Conservation (phyloP, 1,139 yeast genomes). For the Taphrina wiesneri region DNA sequence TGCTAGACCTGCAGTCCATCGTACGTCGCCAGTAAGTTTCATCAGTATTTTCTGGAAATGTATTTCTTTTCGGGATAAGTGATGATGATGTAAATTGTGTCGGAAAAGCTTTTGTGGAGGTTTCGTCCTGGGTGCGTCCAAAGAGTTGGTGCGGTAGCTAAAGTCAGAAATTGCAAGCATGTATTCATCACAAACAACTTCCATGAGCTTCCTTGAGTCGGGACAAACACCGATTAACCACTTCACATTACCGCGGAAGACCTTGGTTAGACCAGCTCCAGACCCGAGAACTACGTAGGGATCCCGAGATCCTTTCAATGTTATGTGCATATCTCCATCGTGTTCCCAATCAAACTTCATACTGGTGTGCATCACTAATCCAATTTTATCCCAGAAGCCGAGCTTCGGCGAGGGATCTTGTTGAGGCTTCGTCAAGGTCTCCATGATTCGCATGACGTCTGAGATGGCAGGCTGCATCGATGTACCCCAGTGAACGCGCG, state of each 20-base stretch:
- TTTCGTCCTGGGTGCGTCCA: not conserved
- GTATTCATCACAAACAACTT: slow-evolving; percentile 66
- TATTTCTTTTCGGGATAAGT: slow-evolving; percentile 26
- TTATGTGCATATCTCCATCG: slow-evolving; percentile 52
- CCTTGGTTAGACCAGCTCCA: slow-evolving; percentile 76
- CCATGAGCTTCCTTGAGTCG: slow-evolving; percentile 62
- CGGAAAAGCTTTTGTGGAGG: not conserved
- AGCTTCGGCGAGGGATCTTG: slow-evolving; percentile 79
- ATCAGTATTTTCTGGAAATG: slow-evolving; percentile 53
- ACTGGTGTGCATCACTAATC: slow-evolving; percentile 62
- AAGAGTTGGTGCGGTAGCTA: slow-evolving; percentile 32
- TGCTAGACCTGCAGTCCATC: slow-evolving; percentile 55
- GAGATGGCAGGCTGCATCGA: slow-evolving; percentile 83
- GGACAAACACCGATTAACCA: slow-evolving; percentile 64
- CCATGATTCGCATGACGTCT: slow-evolving; percentile 75
- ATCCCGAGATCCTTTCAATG: slow-evolving; percentile 57
- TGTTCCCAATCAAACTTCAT: slow-evolving; percentile 52
- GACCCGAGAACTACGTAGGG: slow-evolving; percentile 73
- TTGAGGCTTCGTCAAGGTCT: slow-evolving; percentile 77
- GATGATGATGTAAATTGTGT: slow-evolving; percentile 10
- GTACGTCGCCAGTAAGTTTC: slow-evolving; percentile 55
- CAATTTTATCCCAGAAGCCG: slow-evolving; percentile 78
- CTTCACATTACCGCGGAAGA: slow-evolving; percentile 68
- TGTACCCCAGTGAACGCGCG: slow-evolving; percentile 82
- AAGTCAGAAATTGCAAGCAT: slow-evolving; percentile 64